Evolutionary conservation across 1,139 yeast genomes (phyloP), one percentile per base, ranked within the genome.

Genomic region (Protomyces macrosporus): DNA sequence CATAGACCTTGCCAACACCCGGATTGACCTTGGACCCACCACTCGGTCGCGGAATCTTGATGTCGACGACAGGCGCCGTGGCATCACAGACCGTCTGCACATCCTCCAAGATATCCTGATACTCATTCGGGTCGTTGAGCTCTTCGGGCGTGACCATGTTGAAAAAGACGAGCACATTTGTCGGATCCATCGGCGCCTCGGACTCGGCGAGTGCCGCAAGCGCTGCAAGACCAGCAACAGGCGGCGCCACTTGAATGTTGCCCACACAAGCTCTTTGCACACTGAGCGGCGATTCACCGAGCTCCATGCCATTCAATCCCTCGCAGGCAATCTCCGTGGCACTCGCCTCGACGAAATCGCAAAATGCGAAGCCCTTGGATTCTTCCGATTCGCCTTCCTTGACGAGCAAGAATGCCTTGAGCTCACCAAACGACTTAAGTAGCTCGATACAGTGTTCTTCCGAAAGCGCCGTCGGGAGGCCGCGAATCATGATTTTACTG

Each of bases 1-100:
- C 82, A 72, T 79, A 90, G 0, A 88, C 79, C 69, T 83, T 86
- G 0, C 97, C 97, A 50, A 86, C 81, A 3, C 89, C 90, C 1
- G 84, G 82, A 48, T 78, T 78, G 23, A 76, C 64, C 63, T 66
- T 65, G 32, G 69, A 53, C 7, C 65, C 64, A 36, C 79, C 78
- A 1, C 80, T 79, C 0, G 93, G 93, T 68, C 82, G 78, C 0
- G 95, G 91, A n/a, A 90, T 82, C 66, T 79, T 80, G 3, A 89
- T 75, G 4, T 82, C 78, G 12, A 75, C 75, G 5, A 88, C 83
- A 4, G 73, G 73, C 0, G 91, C 91, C 67, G 78, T 79, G 60
- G 78, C 78, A 0, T 76, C 72, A 37, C 86, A 83, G 68, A 85
- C 87, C 3, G 74, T 73, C 12, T 71, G 68, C 35, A 90, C 79